Evolutionary conservation across 1,139 yeast species (phyloP), one percentile per base, ranked within the genome.

Genomic region (Debaryomycetaceae sp.): DNA sequence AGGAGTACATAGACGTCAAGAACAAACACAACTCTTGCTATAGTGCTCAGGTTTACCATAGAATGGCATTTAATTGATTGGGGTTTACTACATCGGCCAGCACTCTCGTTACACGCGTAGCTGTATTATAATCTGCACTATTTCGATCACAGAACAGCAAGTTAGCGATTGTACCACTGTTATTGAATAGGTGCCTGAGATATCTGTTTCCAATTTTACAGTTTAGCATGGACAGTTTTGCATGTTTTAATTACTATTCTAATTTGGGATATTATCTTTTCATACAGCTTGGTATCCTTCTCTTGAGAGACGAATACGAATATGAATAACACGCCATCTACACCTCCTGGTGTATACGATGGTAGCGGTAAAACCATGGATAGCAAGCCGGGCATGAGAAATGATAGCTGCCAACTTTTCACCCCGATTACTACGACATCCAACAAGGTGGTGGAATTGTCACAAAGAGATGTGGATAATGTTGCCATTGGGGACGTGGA

Each of bases 231-330:
- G 31, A 7, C 8, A 11, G 17, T 20, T 45, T 34, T 42, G 13
- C 47, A 36, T 39, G 35, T 40, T 40, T 37, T 34, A 37, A 45
- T 45, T 45, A 42, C 42, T 27, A 13, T 40, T 36, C 46, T 36
- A 22, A 23, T 39, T 41, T 35, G 35, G 41, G 44, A 34, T 17
- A 39, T 34, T 23, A 34, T 4, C 2, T 34, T n/a, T 34, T n/a
- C 23, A 17, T 2, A n/a, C n/a, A 4, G 20, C 31, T 27, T 27
- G 11, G 11, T 11, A 8, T 11, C 2, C 31, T 7, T 7, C 11
- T 27, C 31, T 11, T 11, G 11, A 27, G 31, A 27, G 31, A 27
- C 31, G 11, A 11, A 3, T 8, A 34, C 4, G 36, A 13, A 7
- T 9, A 34, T 34, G 36, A 13, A 7, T 9, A 17, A 17, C 9